Conservation (phyloP, 768 basidiomycete species). For the Pleurotus pulmonarius region DNA sequence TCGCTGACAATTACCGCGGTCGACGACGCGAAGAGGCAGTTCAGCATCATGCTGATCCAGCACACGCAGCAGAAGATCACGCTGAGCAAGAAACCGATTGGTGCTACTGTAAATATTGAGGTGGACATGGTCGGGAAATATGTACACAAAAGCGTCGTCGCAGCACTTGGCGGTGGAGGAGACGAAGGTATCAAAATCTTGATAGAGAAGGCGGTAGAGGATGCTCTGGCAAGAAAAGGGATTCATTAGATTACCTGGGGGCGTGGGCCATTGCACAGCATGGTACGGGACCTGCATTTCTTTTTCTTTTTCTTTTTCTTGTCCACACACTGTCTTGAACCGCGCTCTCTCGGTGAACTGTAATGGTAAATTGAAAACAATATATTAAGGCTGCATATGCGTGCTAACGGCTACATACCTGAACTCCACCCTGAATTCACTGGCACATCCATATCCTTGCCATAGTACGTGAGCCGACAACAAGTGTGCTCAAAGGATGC, state of each 20-base stretch:
- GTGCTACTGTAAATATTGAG: conserved; percentile 90
- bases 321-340: too few species aligned
- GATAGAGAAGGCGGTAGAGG: conserved; percentile 58
- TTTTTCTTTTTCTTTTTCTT: too few species aligned
- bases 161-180: conserved; percentile 56
- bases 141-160: conserved; percentile 77
- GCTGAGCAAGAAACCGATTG: conserved; percentile 67
- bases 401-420: too few species aligned
- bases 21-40: conserved; percentile 53
- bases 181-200: conserved; percentile 41
- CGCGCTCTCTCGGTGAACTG: too few species aligned
- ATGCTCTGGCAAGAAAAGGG: conserved; percentile 46
- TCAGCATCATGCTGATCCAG: conserved; percentile 92
- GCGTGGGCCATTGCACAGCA: too few species aligned
- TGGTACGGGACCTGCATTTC: too few species aligned
- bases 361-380: too few species aligned
- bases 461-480: too few species aligned
- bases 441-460: too few species aligned
- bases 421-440: too few species aligned
- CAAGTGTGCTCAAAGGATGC: too few species aligned
- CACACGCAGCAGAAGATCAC: conserved; percentile 91
- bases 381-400: too few species aligned
- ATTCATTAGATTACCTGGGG: conserved; percentile 13
- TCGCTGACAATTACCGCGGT: conserved; percentile 89
- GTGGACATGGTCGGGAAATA: conserved; percentile 95